These are phyloP conservation scores for Thielaviopsis ethacetica DNA, from an alignment of 2,329 filamentous ascomycete genomes.

Conservation along the genomic window DNA sequence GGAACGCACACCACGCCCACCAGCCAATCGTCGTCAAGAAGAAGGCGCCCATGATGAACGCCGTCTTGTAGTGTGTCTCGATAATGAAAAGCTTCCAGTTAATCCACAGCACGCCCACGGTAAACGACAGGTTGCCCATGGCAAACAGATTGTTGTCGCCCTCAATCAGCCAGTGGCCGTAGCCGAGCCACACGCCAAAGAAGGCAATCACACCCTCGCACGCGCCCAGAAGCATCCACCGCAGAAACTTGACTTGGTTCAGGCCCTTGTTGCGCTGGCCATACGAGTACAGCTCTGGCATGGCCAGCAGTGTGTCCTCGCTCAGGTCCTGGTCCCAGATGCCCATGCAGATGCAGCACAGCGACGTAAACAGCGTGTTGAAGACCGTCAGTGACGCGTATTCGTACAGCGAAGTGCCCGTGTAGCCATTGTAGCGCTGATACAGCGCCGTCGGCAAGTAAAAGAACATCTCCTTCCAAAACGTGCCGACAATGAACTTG, in stretches of 20 bases:
- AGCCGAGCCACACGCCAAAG: constrained; percentile 43
- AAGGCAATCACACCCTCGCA: constrained; percentile 59
- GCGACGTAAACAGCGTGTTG: constrained; percentile 84
- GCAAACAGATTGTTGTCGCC: constrained; percentile 57
- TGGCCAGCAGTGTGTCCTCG: constrained; percentile 73
- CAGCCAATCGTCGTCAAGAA: constrained; percentile 48
- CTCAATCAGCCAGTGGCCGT: constrained; percentile 30
- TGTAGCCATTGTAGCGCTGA: constrained; percentile 72
- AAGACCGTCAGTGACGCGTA: constrained; percentile 76
- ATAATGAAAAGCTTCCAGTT: constrained; percentile 63
- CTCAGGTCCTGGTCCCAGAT: constrained; percentile 82
- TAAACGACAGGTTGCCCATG: constrained; percentile 56
- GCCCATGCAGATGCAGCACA: constrained; percentile 76
- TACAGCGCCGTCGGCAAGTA: constrained; percentile 75
- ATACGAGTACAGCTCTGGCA: constrained; percentile 78
- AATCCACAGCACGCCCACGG: constrained; percentile 54
- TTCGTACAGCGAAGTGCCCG: constrained; percentile 81
- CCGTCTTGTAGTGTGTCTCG: constrained; percentile 61
- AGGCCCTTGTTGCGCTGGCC: constrained; percentile 60
- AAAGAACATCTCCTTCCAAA: constrained; percentile 79
- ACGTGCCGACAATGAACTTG: constrained; percentile 79
- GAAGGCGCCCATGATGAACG: constrained; percentile 43
- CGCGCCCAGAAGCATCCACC: constrained; percentile 63
- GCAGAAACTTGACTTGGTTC: constrained; percentile 55
- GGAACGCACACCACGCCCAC: constrained; percentile 57